These are phyloP conservation scores for Zygnema cylindricum DNA, from an alignment of 139 green algal species.

Conservation along the genomic window DNA sequence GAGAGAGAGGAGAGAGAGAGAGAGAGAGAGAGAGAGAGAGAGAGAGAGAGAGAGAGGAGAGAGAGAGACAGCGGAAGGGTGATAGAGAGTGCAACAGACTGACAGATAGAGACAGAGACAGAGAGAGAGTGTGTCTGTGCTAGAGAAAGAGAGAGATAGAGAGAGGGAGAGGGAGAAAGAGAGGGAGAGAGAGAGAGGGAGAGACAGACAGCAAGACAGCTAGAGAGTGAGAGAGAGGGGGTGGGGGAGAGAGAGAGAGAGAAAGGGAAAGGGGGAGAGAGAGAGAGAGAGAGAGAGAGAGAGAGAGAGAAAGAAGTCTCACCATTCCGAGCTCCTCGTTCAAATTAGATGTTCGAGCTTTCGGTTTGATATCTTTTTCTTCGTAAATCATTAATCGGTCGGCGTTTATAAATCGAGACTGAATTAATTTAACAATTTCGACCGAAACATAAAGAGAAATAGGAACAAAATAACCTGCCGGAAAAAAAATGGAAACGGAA, in stretches of 20 bases:
- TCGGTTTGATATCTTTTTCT: constrained; percentile 76
- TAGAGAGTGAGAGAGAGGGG: background rate
- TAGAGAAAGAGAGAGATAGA: too few relatives aligned
- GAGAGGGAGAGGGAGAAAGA: background rate
- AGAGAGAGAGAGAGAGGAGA: too few relatives aligned
- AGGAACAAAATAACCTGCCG: constrained; percentile 89
- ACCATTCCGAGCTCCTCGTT: constrained; percentile 94
- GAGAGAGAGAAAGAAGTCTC: background rate
- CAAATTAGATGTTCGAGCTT: constrained; percentile 86
- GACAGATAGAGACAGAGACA: too few relatives aligned
- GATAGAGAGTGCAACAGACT: too few relatives aligned
- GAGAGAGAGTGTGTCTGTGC: too few relatives aligned
- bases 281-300: background rate
- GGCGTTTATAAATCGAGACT: constrained; percentile 67
- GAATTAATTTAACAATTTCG: constrained; percentile 85
- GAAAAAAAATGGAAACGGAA: background rate
- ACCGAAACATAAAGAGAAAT: constrained; percentile 98
- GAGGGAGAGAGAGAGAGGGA: background rate
- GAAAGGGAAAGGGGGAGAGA: background rate
- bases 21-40: too few relatives aligned
- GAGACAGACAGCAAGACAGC: background rate
- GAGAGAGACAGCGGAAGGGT: too few relatives aligned
- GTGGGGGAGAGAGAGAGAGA: background rate
- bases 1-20: too few relatives aligned
- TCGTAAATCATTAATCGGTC: constrained; percentile 66